Conservation (phyloP, 352 stramenopile genomes). For the Phytopythium aichiense region DNA sequence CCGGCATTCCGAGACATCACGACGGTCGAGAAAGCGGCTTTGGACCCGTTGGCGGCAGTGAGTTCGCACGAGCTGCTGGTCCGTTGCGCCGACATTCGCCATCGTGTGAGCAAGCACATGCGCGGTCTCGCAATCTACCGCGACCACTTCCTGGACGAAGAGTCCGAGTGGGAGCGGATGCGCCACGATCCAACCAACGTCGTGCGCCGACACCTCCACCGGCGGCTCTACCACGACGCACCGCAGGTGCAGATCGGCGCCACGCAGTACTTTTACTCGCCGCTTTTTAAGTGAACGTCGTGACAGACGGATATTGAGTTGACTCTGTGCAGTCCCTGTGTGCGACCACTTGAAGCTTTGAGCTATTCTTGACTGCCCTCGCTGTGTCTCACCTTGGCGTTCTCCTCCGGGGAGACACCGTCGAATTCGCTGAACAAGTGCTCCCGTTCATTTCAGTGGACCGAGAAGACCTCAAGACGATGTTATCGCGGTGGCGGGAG, state of each 20-base stretch:
- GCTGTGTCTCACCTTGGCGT: too few relatives aligned
- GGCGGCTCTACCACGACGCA: slow-evolving; percentile 47
- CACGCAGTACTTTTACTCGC: slow-evolving; percentile 62
- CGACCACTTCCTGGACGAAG: slow-evolving; percentile 49
- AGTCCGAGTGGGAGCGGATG: slow-evolving; percentile 59
- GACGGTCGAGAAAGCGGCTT: slow-evolving; percentile 52
- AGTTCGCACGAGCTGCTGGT: slow-evolving; percentile 76
- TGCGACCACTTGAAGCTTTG: too few relatives aligned
- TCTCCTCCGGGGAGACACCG: too few relatives aligned
- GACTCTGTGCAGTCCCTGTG: too few relatives aligned
- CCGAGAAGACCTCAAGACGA: neutral
- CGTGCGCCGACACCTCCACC: slow-evolving; percentile 49
- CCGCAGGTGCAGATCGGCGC: slow-evolving; percentile 62
- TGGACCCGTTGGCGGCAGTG: slow-evolving; percentile 40
- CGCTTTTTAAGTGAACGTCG: slow-evolving; percentile 38
- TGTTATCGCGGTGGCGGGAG: neutral
- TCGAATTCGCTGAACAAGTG: neutral
- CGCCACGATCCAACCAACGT: slow-evolving; percentile 69
- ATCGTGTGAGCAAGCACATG: slow-evolving; percentile 45
- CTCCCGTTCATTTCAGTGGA: neutral
- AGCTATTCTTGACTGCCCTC: too few relatives aligned
- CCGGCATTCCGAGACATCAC: slow-evolving; percentile 46
- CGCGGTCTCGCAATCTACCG: slow-evolving; percentile 35
- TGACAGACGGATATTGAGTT: neutral
- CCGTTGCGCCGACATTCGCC: slow-evolving; percentile 55